phyloP scores from a whole-genome alignment of 257 asterid genomes.

The Euphrasia confusa region DNA sequence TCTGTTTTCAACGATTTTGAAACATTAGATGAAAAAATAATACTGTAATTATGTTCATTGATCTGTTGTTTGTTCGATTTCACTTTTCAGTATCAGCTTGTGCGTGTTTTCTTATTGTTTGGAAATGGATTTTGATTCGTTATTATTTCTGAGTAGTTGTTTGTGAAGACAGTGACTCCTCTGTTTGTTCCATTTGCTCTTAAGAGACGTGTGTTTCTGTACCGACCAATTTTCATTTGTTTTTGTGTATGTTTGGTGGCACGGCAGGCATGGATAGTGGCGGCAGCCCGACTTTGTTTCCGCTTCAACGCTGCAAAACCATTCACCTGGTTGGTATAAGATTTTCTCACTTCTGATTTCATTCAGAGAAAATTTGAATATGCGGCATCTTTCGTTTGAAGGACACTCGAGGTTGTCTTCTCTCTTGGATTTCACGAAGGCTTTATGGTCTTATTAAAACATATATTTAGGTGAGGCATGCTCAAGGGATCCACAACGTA shows the following conservation, averaged over 20 bases:
- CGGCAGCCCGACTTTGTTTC: conserved; percentile 59
- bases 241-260: conserved; percentile 22
- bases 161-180: background rate
- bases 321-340: conserved; percentile 79
- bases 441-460: conserved; percentile 42
- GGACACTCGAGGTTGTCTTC: conserved; percentile 38
- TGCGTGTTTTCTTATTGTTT: background rate
- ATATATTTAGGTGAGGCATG: conserved; percentile 86
- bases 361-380: conserved; percentile 38
- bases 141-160: background rate
- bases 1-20: background rate
- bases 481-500: conserved; percentile 88
- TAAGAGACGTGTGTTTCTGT: too few species aligned
- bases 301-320: conserved; percentile 81
- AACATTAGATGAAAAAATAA: background rate
- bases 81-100: background rate
- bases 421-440: conserved; percentile 38
- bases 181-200: too few species aligned
- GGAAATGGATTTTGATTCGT: background rate
- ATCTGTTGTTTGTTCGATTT: background rate
- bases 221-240: background rate
- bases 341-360: conserved; percentile 25
- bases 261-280: conserved; percentile 56
- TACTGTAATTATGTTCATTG: conserved; percentile 12
- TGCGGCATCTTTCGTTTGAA: conserved; percentile 35